Conservation (phyloP, 2,329 filamentous ascomycete genomes). For the Tolypocladium album region DNA sequence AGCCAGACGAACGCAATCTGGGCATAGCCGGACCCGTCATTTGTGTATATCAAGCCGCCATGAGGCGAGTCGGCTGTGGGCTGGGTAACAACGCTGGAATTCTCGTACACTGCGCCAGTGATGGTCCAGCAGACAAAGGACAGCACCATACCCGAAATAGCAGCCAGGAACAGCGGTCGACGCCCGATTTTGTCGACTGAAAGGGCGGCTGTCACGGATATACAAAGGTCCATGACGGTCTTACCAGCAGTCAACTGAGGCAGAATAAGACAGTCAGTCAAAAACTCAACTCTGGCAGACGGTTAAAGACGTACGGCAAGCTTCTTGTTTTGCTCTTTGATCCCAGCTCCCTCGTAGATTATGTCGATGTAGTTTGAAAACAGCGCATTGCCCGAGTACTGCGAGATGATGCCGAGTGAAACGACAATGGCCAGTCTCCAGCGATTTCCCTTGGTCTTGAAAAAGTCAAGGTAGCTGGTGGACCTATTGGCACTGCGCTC, state of each 20-base stretch:
- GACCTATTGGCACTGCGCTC: slow-evolving; percentile 38
- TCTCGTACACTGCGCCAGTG: slow-evolving; percentile 40
- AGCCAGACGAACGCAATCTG: slow-evolving; percentile 50
- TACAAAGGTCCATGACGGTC: slow-evolving; percentile 46
- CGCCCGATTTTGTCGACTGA: slow-evolving; percentile 40
- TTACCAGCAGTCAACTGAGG: slow-evolving; percentile 38
- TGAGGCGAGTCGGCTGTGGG: slow-evolving; percentile 3
- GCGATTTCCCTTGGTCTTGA: slow-evolving; percentile 52
- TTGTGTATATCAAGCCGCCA: slow-evolving; percentile 19
- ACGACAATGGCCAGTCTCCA: slow-evolving; percentile 52
- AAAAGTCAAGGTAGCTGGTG: slow-evolving; percentile 48
- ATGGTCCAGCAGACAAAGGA: slow-evolving; percentile 41
- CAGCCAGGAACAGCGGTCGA: slow-evolving; percentile 41
- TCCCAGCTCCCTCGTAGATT: slow-evolving; percentile 51
- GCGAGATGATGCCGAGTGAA: slow-evolving; percentile 55
- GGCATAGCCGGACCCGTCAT: slow-evolving; percentile 35
- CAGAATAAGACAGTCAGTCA: too few species aligned
- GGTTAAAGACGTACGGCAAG: slow-evolving; percentile 29
- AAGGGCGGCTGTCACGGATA: slow-evolving; percentile 42
- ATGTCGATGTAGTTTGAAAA: slow-evolving; percentile 57
- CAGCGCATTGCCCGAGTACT: slow-evolving; percentile 57
- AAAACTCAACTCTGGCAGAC: neutral
- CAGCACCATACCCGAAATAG: slow-evolving; percentile 36
- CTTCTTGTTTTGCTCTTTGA: slow-evolving; percentile 44
- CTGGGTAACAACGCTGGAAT: slow-evolving; percentile 15